Percentiles rank a stretch among this genome's conserved stretches.
Conservation (phyloP, 2,329 filamentous ascomycete genomes). For the Celoporthe dispersa region DNA sequence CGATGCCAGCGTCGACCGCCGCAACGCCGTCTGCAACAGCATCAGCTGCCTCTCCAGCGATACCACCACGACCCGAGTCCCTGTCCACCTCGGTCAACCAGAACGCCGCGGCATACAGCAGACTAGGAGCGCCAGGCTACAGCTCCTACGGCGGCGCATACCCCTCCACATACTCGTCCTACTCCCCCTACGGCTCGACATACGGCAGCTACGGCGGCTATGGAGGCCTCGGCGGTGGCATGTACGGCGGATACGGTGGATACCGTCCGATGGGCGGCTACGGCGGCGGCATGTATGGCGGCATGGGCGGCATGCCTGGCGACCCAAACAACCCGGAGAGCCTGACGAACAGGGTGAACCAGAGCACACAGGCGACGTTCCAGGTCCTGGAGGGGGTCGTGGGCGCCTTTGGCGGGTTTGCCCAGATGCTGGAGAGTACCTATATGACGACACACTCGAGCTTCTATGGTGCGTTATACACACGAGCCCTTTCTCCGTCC, state of each 20-base stretch:
- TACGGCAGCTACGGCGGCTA: conserved; percentile 51
- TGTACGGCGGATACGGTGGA: conserved; percentile 48
- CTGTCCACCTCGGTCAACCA: conserved; percentile 82
- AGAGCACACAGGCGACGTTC: conserved; percentile 94
- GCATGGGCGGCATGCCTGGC: conserved; percentile 46
- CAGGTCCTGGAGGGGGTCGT: conserved; percentile 98
- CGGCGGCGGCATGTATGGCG: conserved; percentile 49
- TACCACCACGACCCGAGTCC: conserved; percentile 81
- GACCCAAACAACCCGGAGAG: conserved; percentile 90
- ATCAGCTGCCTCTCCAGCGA: conserved; percentile 61
- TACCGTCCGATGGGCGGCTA: conserved; percentile 40
- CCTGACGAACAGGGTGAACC: conserved; percentile 91
- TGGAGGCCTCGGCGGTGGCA: conserved; percentile 40
- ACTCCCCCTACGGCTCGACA: conserved; percentile 53
- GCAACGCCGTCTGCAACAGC: conserved; percentile 47
- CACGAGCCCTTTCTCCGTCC: neutral
- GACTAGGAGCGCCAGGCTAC: conserved; percentile 42
- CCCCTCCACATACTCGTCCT: conserved; percentile 28
- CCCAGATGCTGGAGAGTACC: conserved; percentile 98
- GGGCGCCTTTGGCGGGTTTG: conserved; percentile 93
- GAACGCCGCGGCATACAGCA: conserved; percentile 83
- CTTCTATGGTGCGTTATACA: conserved; percentile 80
- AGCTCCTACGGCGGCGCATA: conserved; percentile 47
- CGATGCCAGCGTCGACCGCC: conserved; percentile 42
- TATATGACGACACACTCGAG: conserved; percentile 99